These are phyloP conservation scores for Dothideomycetes sp. DNA, from an alignment of 2,329 filamentous ascomycete genomes.

Conservation along the genomic window DNA sequence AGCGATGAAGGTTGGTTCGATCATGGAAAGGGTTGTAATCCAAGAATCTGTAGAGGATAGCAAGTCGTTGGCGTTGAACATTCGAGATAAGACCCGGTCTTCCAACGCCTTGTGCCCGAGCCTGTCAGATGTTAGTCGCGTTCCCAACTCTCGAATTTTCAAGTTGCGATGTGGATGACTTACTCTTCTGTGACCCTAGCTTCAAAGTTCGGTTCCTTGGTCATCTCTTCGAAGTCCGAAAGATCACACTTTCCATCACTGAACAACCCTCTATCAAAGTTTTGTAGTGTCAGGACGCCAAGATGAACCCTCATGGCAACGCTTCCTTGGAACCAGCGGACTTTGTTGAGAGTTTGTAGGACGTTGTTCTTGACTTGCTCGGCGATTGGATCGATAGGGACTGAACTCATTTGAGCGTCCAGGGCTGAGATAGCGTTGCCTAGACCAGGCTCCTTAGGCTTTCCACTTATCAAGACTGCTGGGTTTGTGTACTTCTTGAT, in stretches of 20 bases:
- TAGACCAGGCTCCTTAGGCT: constrained; percentile 9
- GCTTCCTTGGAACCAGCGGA: constrained; percentile 28
- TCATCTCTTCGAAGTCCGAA: constrained; percentile 25
- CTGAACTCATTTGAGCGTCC: not conserved
- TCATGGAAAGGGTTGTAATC: constrained; percentile 18
- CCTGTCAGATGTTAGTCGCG: too few species aligned
- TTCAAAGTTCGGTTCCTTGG: constrained; percentile 22
- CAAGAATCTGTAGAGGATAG: constrained; percentile 20
- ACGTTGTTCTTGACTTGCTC: constrained; percentile 13
- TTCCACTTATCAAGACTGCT: constrained; percentile 1
- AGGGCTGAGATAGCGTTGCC: not conserved
- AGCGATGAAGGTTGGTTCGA: constrained; percentile 23
- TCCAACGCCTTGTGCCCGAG: constrained; percentile 21
- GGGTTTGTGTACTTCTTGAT: not conserved
- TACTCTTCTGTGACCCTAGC: constrained; percentile 27
- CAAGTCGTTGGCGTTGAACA: constrained; percentile 18
- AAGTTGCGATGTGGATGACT: too few species aligned
- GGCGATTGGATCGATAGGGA: not conserved
- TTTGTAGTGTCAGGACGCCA: constrained; percentile 25
- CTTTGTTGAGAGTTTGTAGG: constrained; percentile 20
- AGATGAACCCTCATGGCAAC: constrained; percentile 28
- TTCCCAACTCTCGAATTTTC: too few species aligned
- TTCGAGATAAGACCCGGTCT: constrained; percentile 15
- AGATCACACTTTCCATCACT: constrained; percentile 17
- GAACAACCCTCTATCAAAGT: constrained; percentile 19